phyloP scores from a whole-genome alignment of 306 rosid species.

The Vachellia collinsii region DNA sequence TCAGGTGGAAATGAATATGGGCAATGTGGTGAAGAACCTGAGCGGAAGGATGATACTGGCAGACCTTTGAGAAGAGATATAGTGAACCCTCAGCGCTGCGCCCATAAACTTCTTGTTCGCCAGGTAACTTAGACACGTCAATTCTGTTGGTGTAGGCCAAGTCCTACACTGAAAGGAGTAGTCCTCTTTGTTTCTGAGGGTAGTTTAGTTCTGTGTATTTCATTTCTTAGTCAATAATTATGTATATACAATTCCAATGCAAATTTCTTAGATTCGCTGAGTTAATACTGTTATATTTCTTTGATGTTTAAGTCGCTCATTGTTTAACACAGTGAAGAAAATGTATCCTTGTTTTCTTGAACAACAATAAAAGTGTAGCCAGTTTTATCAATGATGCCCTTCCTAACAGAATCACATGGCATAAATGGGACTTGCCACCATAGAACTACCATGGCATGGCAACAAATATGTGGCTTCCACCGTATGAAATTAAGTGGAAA shows the following conservation, averaged over 20 bases:
- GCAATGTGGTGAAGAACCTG: constrained; percentile 98
- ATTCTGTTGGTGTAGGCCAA: not conserved
- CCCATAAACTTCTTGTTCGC: constrained; percentile 80
- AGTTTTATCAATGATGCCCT: not conserved
- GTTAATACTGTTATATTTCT: constrained; percentile 9
- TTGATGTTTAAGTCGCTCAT: constrained; percentile 11
- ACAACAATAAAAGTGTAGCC: not conserved
- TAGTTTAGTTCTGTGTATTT: not conserved
- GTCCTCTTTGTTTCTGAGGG: constrained; percentile 26
- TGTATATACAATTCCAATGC: constrained; percentile 10
- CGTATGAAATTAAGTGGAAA: not conserved
- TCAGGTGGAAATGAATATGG: constrained; percentile 99
- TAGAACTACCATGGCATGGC: not conserved
- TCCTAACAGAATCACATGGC: not conserved
- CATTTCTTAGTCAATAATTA: not conserved
- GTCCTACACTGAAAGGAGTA: not conserved
- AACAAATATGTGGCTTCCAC: not conserved
- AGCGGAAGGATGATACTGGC: constrained; percentile 83
- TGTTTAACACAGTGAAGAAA: not conserved
- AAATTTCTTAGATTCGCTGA: not conserved
- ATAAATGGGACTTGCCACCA: not conserved
- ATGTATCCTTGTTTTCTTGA: not conserved
- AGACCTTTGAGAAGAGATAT: constrained; percentile 89
- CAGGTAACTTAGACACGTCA: constrained; percentile 54
- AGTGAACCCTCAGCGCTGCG: constrained; percentile 93